phyloP scores from a whole-genome alignment of 306 rosid species.

The Cucurbita moschata region DNA sequence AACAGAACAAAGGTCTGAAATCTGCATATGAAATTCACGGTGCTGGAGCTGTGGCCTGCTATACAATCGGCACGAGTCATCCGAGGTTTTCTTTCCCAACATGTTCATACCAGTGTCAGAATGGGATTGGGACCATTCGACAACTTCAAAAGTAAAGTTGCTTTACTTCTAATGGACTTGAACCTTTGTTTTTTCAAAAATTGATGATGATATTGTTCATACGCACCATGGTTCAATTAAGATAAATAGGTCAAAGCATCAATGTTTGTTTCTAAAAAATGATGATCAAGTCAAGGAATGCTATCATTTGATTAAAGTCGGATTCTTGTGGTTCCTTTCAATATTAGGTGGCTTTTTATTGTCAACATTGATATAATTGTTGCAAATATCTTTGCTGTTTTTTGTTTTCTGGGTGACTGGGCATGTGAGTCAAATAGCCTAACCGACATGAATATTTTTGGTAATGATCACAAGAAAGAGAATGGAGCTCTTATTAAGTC shows the following conservation, averaged over 20 bases:
- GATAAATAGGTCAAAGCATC: background rate
- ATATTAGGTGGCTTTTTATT: background rate
- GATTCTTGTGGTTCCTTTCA: background rate
- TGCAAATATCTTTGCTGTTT: background rate
- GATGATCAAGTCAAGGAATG: background rate
- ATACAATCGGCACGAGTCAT: conserved; percentile 35
- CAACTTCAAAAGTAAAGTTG: conserved; percentile 53
- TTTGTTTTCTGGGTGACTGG: background rate
- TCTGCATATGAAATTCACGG: conserved; percentile 54
- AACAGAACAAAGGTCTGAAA: conserved; percentile 38
- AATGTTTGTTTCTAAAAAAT: background rate
- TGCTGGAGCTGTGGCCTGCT: conserved; percentile 82
- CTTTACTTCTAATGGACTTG: background rate
- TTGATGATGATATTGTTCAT: background rate
- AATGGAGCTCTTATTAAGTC: background rate
- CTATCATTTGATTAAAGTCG: background rate
- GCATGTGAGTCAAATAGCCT: background rate
- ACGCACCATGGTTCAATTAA: background rate
- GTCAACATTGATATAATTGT: background rate
- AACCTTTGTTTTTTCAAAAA: background rate
- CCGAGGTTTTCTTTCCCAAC: conserved; percentile 61
- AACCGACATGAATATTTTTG: background rate
- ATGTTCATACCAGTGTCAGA: conserved; percentile 40
- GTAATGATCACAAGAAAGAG: background rate
- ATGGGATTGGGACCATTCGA: conserved; percentile 31